Evolutionary conservation across 164 flowering plant genomes (phyloP), one percentile per base, ranked within the genome.

Genomic region (Vitis rupestris): DNA sequence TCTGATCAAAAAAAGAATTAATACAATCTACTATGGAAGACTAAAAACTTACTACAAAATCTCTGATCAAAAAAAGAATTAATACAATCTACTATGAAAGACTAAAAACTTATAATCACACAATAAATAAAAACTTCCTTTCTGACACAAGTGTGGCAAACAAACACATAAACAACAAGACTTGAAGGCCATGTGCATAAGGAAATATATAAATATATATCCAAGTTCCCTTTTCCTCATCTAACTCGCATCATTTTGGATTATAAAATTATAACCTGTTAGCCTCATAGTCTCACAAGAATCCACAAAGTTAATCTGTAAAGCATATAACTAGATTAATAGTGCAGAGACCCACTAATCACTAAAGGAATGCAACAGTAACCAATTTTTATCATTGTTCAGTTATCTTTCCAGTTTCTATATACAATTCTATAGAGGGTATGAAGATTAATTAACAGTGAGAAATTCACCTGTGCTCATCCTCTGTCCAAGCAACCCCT

Each of bases 401-500:
- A 72, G 50, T 30, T 61, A 29, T 69, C 31, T 67, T 64, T 57
- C 29, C 63, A 70, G 30, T 29, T 23, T 48, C 50, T 9, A 47
- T 27, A 9, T 69, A 14, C 56, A 10, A 30, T 52, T 59, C 17
- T 27, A 54, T 15, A 59, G 61, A n/a, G 16, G 15, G 30, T 23
- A 23, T 23, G 27, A 23, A 63, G 49, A 65, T 12, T 66, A 51
- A 48, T 48, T 1, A 19, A 23, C 10, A 53, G 71, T 59, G 23
- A 49, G 19, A 63, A 78, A 75, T 63, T 77, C 72, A 92, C 97
- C 97, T 90, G 85, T 94, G 98, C 65, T 94, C 98, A 63, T 92
- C 98, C 79, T 94, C 98, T 30, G 98, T 92, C 98, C 98, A 94
- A 14, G 98, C 93, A 70, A 89, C 86, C 30, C 98, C 98, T 67